A percentile compares a stretch with the other conserved stretches of the same genome.
phyloP scores from a whole-genome alignment of 305 asterid genomes.

The Fraxinus dipetala region DNA sequence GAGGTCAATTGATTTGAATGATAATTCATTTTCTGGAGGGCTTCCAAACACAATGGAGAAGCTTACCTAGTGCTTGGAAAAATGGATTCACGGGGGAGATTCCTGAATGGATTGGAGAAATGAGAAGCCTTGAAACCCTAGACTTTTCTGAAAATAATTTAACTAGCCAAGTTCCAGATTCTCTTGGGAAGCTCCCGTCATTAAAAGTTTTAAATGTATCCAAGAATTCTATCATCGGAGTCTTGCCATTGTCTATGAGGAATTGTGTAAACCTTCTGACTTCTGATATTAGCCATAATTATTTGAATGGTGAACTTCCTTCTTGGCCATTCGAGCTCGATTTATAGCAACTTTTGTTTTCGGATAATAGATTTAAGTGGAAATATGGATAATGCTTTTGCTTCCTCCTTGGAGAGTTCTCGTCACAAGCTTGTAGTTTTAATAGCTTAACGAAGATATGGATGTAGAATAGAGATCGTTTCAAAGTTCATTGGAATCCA shows the following conservation, averaged over 20 bases:
- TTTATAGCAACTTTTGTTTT: constrained; percentile 48
- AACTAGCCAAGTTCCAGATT: constrained; percentile 53
- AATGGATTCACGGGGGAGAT: constrained; percentile 48
- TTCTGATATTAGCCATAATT: too few relatives aligned
- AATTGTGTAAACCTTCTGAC: too few relatives aligned
- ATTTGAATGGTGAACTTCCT: too few relatives aligned
- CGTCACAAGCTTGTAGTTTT: constrained; percentile 48
- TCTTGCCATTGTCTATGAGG: too few relatives aligned
- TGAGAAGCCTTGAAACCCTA: constrained; percentile 60
- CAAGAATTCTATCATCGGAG: constrained; percentile 24
- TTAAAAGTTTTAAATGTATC: constrained; percentile 61
- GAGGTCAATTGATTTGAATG: constrained; percentile 68
- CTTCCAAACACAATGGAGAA: constrained; percentile 64
- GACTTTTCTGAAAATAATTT: constrained; percentile 68
- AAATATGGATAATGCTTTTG: constrained; percentile 39
- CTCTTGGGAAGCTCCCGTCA: constrained; percentile 56
- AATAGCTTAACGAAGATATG: too few relatives aligned
- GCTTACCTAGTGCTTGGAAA: constrained; percentile 51
- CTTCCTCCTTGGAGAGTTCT: constrained; percentile 46
- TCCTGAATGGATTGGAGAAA: constrained; percentile 79
- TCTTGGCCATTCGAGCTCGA: constrained; percentile 61
- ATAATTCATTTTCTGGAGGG: constrained; percentile 52
- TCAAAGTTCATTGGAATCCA: too few relatives aligned
- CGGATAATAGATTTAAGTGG: constrained; percentile 62
- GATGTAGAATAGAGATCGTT: too few relatives aligned